Evolutionary conservation across 306 rosid species (phyloP), one percentile per base, ranked within the genome.

Genomic region (Quercus mongolica): DNA sequence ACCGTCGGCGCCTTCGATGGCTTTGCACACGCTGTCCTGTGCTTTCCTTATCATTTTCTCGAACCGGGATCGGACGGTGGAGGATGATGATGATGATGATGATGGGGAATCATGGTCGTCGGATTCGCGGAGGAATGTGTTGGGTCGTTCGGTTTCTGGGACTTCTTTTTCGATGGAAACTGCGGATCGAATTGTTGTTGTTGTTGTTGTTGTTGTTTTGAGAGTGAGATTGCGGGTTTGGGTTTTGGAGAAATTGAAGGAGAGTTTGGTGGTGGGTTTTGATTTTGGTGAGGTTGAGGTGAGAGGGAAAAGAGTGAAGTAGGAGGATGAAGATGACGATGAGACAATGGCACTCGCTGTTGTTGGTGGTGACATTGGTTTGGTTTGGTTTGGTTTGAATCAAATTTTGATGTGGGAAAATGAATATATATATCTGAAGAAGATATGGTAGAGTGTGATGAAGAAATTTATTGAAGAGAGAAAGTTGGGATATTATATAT

Each of bases 1-100:
- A 5, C 97, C 99, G n/a, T 93, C 99, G 0, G 85, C 94, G 14
- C 75, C 80, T 79, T 93, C 94, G 69, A 95, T 86, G 2, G 96
- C 99, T 59, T n/a, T 59, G 64, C 99, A 95, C 1, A 95, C 96
- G 1, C 57, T 87, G 71, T 95, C 98, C 83, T 95, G 99, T 31
- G 98, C 96, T 20, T 90, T 97, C 77, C 99, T 87, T 23, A 95
- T 95, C 99, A 95, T 95, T 83, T 93, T 95, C 93, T 95, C 99
- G 55, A 95, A 95, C 5, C 99, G 90, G 14, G 88, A 87, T 78
- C 99, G 78, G 12, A 95, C 91, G 0, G 98, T 86, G 5, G 89
- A 81, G 8, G 92, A 30, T 0, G 79, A 82, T 19, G 88, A 83
- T 15, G 56, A 67, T 6, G 92, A 67, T 5, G 92, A 77, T 3